A percentile compares a stretch with the other conserved stretches of the same genome.
These are phyloP conservation scores for Xylariales sp. DNA, from an alignment of 2,329 filamentous ascomycete species.

Conservation along the genomic window DNA sequence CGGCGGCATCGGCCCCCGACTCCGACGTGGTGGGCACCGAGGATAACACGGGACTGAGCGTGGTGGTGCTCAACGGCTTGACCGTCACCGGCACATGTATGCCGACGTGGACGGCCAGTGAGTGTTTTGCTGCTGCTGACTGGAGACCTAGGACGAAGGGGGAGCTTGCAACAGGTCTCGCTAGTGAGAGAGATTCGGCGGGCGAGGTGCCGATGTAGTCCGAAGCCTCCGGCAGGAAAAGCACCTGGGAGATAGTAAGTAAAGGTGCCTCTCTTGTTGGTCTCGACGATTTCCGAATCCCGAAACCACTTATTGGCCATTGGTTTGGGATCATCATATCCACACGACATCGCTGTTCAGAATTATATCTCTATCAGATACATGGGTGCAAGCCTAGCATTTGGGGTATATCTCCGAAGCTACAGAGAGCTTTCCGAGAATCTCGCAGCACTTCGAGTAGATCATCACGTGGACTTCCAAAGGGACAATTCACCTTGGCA, in stretches of 20 bases:
- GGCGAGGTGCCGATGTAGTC: slow-evolving; percentile 78
- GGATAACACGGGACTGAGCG: slow-evolving; percentile 4
- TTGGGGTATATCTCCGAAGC: not conserved
- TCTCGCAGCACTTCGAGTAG: too few species aligned
- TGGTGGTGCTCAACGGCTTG: slow-evolving; percentile 18
- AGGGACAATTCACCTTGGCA: slow-evolving; percentile 61
- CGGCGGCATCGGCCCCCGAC: not conserved
- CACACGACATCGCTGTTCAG: too few species aligned
- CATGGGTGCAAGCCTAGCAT: too few species aligned
- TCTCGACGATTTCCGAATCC: too few species aligned
- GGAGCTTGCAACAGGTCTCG: slow-evolving; percentile 58
- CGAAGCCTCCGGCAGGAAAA: slow-evolving; percentile 89
- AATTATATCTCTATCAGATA: too few species aligned
- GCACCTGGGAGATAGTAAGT: slow-evolving; percentile 44
- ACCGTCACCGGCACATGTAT: slow-evolving; percentile 68
- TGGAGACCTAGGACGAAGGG: slow-evolving; percentile 75
- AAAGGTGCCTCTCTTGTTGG: too few species aligned
- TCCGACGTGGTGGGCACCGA: not conserved
- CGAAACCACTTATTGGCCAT: too few species aligned
- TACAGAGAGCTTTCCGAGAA: too few species aligned
- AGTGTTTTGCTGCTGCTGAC: slow-evolving; percentile 57
- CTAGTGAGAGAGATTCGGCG: slow-evolving; percentile 66
- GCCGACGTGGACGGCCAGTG: slow-evolving; percentile 76
- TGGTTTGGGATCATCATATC: too few species aligned
- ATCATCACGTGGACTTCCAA: too few species aligned